Base-by-base conservation (phyloP, 1,139 yeast species). In the Spencermartinsiella ligniputridi region DNA sequence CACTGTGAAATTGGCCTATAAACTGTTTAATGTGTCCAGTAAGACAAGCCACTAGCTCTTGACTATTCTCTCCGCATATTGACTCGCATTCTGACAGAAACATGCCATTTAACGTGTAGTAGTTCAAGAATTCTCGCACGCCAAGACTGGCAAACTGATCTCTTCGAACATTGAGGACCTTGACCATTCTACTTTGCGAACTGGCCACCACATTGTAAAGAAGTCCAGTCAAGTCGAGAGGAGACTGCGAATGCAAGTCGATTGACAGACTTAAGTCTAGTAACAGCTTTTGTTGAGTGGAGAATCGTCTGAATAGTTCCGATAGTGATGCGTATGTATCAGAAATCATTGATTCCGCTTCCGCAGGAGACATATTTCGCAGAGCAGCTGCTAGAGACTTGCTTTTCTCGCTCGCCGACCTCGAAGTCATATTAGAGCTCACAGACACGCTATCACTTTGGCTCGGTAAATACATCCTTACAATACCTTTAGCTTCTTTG, bases 51-150 rank as follows among this genome's bases (percentile, higher is more conserved):
- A 83, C 78, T 38, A 90, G 68, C 13, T 78, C 78, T 1, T 79
- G 74, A 13, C 78, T 74, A 36, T 79, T 75, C 22, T 81, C 81
- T 0, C 96, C 97, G 38, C 88, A 81, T 5, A 90, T 78, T 12
- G 81, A 72, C 62, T 92, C 98, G 62, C 96, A 87, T 60, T 88
- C 96, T 41, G 79, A 78, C 32, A 89, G 69, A 58, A 89, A 90
- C 19, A 83, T 72, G 1, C 82, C 76, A 41, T 82, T 78, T 17
- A 86, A 69, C 2, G 84, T 72, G 62, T 82, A 87, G 41, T 88
- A 74, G 46, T 79, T 70, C 44, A 86, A 62, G 62, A 89, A 88
- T 51, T 72, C 74, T 69, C 35, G 55, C 30, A 56, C 52, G 2
- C 81, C 64, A 29, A 83, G 63, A 37, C 73, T 76, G 0, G 87